Evolutionary conservation across 2,329 filamentous ascomycete genomes (phyloP).

Genomic region (Aspergillus ochraceus): DNA sequence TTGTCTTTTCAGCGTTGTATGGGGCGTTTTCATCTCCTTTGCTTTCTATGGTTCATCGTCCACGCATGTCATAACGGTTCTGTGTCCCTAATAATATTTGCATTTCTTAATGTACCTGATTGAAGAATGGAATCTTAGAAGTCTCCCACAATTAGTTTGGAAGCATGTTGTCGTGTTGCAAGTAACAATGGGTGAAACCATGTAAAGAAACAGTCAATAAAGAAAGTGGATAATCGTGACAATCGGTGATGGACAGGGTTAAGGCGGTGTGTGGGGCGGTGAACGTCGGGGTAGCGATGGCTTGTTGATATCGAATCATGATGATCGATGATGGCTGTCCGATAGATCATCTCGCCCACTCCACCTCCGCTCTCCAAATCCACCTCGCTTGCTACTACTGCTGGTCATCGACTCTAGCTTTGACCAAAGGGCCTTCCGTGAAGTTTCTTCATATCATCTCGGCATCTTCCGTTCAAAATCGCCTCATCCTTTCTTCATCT

Average conservation of each 20-base stretch:
- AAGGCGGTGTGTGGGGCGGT: slow-evolving; percentile 3
- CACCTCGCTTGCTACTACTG: not conserved
- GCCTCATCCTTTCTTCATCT: not conserved
- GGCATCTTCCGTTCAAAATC: too few species aligned
- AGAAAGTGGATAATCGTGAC: too few species aligned
- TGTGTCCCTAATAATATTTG: not conserved
- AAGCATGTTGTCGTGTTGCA: not conserved
- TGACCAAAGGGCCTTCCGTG: not conserved
- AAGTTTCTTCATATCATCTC: not conserved
- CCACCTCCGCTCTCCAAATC: not conserved
- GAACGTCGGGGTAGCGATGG: not conserved
- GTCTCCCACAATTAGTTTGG: not conserved
- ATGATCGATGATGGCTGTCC: not conserved
- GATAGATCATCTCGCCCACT: slow-evolving; percentile 4
- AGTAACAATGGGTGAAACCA: too few species aligned
- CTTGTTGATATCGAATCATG: slow-evolving; percentile 6
- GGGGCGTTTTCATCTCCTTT: not conserved
- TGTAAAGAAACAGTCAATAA: too few species aligned
- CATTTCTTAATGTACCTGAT: not conserved
- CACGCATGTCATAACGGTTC: slow-evolving; percentile 1
- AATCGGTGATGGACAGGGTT: not conserved
- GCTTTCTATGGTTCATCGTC: not conserved
- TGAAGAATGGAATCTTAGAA: not conserved
- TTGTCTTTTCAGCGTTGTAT: not conserved
- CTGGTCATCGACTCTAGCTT: not conserved